Evolutionary conservation across 352 stramenopile genomes (phyloP).

Genomic region (Phytopythium litorale): DNA sequence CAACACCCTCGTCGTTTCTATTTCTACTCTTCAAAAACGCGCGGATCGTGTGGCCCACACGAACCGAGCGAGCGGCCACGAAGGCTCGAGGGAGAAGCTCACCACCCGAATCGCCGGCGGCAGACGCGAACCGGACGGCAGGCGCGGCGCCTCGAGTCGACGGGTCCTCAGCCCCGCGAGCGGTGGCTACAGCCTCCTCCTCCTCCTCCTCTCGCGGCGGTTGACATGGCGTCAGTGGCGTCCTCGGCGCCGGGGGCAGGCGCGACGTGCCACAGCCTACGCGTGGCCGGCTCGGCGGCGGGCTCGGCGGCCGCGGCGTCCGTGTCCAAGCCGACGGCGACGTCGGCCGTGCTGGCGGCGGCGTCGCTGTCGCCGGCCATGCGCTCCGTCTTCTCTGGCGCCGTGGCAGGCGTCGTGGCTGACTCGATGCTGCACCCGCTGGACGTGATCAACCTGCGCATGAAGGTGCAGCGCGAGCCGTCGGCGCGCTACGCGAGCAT

Average conservation of each 20-base stretch:
- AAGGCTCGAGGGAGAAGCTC: background rate
- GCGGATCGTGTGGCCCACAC: background rate
- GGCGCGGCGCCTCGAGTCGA: background rate
- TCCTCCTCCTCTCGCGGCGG: background rate
- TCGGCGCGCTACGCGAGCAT: conserved; percentile 63
- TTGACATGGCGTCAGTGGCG: background rate
- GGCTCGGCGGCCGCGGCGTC: conserved; percentile 2
- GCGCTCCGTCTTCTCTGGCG: conserved; percentile 62
- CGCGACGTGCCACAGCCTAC: conserved; percentile 28
- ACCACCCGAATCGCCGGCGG: background rate
- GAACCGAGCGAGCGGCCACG: background rate
- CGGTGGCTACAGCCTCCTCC: background rate
- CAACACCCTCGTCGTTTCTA: background rate
- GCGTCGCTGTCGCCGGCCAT: conserved; percentile 36
- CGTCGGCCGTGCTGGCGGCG: conserved; percentile 18
- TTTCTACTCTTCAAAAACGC: conserved; percentile 1
- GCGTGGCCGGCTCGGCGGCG: conserved; percentile 4
- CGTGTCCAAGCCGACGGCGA: conserved; percentile 24
- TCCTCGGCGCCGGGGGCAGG: background rate
- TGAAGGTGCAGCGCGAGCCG: conserved; percentile 67
- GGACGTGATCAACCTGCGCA: conserved; percentile 80
- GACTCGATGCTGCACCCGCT: conserved; percentile 77
- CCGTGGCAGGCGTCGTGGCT: conserved; percentile 64
- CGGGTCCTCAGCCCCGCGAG: too few relatives aligned
- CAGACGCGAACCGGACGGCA: background rate